phyloP scores from a whole-genome alignment of 2,329 filamentous ascomycete species.

The Mycosphaerella sp. region DNA sequence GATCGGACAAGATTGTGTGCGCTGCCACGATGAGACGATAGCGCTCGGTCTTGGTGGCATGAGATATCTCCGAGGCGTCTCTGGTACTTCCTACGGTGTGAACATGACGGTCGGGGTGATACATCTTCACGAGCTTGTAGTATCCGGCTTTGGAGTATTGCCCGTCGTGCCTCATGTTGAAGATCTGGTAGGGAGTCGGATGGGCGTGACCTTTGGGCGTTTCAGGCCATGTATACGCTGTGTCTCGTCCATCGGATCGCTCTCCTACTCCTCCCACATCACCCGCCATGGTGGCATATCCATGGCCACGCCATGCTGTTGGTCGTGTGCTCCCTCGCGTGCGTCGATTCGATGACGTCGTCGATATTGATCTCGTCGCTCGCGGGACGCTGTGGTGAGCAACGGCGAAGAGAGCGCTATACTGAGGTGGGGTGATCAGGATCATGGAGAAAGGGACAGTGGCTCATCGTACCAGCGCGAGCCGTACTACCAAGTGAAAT shows the following conservation, averaged over 20 bases:
- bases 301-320: slow-evolving; percentile 14
- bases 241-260: slow-evolving; percentile 24
- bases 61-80: slow-evolving; percentile 47
- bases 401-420: slow-evolving; percentile 29
- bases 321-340: slow-evolving; percentile 31
- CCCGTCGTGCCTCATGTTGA: slow-evolving; percentile 54
- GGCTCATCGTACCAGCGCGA: slow-evolving; percentile 19
- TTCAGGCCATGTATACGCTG: slow-evolving; percentile 29
- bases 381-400: slow-evolving; percentile 26
- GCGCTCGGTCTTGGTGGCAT: slow-evolving; percentile 67
- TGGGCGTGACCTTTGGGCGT: slow-evolving; percentile 36
- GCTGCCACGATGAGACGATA: slow-evolving; percentile 85
- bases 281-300: slow-evolving; percentile 32
- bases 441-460: slow-evolving; percentile 11
- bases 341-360: slow-evolving; percentile 39
- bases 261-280: slow-evolving; percentile 21
- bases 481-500: background rate
- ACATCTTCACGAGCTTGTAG: slow-evolving; percentile 89
- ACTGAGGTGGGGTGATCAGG: slow-evolving; percentile 38
- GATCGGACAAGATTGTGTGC: slow-evolving; percentile 80
- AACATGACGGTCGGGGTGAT: slow-evolving; percentile 71
- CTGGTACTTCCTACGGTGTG: slow-evolving; percentile 34
- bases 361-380: slow-evolving; percentile 22
- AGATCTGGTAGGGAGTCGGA: slow-evolving; percentile 87
- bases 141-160: slow-evolving; percentile 78